Evolutionary conservation across 2,329 filamentous ascomycete species (phyloP), one percentile per base, ranked within the genome.

Genomic region (Acrocalymma vagum): DNA sequence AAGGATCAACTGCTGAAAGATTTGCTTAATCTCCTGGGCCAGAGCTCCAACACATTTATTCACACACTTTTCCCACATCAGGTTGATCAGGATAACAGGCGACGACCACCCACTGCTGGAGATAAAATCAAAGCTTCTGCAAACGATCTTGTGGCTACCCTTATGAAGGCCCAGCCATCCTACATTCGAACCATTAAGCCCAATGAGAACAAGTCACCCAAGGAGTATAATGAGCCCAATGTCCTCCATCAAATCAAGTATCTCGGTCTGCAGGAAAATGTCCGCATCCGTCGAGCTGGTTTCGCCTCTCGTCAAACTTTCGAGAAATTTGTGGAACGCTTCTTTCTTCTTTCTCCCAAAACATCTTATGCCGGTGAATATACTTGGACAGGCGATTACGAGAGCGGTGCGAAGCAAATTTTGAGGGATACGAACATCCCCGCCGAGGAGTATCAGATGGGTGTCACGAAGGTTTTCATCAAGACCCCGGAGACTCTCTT

Each of bases 181-280:
- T 99, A 99, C 65, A 99, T 99, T 60, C 90, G 94, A 67, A 99
- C 94, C 1, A 97, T 99, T 76, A 99, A 99, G 73, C 94, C 94
- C 2, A 99, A 99, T 75, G 94, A 99, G 72, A 97, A 96, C 77
- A 99, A 97, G 72, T 96, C 92, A 3, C 87, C 91, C 0, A 86
- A 84, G 9, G 94, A 99, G 67, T 99, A 96, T 71, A 96, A 96
- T 58, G 81, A 82, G 14, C 84, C 85, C 20, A 97, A 97, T 58
- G 94, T 99, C 14, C 79, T 97, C 60, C 94, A 99, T 78, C 94
- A 99, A 69, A 90, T 97, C 80, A 97, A 99, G 68, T 99, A 99
- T 62, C 86, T 99, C 10, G 94, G 94, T 83, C 78, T 99, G n/a
- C 93, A 97, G 70, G 94, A 99, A 73, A 99, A 99, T 79, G 94